Base-by-base conservation (phyloP, 768 basidiomycete genomes). In the Kondoa malvinella region DNA sequence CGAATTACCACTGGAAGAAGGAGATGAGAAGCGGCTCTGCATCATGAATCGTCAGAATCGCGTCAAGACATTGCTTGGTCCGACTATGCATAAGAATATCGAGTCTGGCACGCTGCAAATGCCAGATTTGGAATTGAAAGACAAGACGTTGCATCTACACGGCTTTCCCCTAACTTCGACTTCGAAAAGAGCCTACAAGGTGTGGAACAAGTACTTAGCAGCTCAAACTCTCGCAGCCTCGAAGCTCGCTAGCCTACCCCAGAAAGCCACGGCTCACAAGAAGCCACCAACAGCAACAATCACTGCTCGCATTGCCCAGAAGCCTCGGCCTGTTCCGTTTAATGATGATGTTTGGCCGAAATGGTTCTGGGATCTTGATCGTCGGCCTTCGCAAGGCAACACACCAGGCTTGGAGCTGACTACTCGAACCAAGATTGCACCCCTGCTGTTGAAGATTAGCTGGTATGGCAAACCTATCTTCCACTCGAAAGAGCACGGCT, bases 391-490 rank as follows among this genome's bases (percentile, higher is more conserved):
- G 2, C 31, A 30, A 30, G 67, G 29, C 34, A 25, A 25, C 33
- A 67, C 79, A 82, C 3, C 85, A 84, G 0, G 90, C 86, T 81
- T 95, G 31, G 90, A 96, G 74, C 79, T 97, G 70, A 91, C 91
- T 3, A 83, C 87, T 30, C 85, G 89, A 66, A 90, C 84, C 71
- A 84, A 87, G 30, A 81, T 89, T 57, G 84, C 92, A 0, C 90
- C 92, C 0, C 79, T 95, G 14, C 83, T 97, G 1, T 81, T 99
- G 8, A 85, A 84, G 2, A 80, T 99, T 3, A 86, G 87, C 0
- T 97, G 95, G 94, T 80, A 84, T 70, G 87, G 84, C 17, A 85
- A 85, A 80, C 91, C 95, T 0, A 81, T 99, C 15, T 85, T 88
- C 73, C 80, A 87, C 75, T 92, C 89, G 3, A 84, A 86, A 56